Conservation (phyloP, 345 rosid species). For the Populus tremula region DNA sequence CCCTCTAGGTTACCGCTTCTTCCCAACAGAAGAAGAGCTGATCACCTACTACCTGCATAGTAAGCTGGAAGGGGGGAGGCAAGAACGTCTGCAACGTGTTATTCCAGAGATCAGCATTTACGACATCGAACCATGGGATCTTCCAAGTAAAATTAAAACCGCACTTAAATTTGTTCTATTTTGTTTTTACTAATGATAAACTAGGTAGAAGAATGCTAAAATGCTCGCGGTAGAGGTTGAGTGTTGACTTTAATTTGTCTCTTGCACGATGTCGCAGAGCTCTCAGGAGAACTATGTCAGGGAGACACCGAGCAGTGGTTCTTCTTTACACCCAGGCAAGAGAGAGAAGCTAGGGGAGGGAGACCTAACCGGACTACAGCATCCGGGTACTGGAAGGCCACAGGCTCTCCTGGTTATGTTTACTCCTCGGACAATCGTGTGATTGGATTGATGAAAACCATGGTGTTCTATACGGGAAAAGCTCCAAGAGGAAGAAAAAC, state of each 20-base stretch:
- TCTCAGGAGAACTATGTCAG: slow-evolving; percentile 57
- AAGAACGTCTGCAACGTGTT: slow-evolving; percentile 45
- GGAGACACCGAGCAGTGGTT: slow-evolving; percentile 92
- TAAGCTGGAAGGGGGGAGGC: slow-evolving; percentile 55
- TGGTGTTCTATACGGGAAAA: slow-evolving; percentile 91
- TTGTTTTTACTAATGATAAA: not conserved
- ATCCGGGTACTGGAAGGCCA: slow-evolving; percentile 95
- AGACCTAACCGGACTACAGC: slow-evolving; percentile 71
- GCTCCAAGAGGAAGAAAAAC: slow-evolving; percentile 82
- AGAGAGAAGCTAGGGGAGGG: slow-evolving; percentile 84
- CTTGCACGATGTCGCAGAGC: slow-evolving; percentile 40
- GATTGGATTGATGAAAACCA: slow-evolving; percentile 80
- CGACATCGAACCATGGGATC: slow-evolving; percentile 61
- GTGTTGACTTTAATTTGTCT: not conserved
- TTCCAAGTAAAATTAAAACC: slow-evolving; percentile 52
- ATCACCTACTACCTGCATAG: slow-evolving; percentile 69
- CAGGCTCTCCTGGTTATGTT: slow-evolving; percentile 85
- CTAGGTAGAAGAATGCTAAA: not conserved
- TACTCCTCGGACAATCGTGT: slow-evolving; percentile 62
- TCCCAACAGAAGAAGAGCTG: slow-evolving; percentile 91
- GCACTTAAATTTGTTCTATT: not conserved
- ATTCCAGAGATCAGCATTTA: slow-evolving; percentile 65
- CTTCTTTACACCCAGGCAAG: slow-evolving; percentile 81
- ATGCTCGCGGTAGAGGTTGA: not conserved
- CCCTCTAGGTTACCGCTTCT: slow-evolving; percentile 67